Evolutionary conservation across 768 basidiomycete species (phyloP), one percentile per base, ranked within the genome.

Genomic region (Mycena chlorophos): DNA sequence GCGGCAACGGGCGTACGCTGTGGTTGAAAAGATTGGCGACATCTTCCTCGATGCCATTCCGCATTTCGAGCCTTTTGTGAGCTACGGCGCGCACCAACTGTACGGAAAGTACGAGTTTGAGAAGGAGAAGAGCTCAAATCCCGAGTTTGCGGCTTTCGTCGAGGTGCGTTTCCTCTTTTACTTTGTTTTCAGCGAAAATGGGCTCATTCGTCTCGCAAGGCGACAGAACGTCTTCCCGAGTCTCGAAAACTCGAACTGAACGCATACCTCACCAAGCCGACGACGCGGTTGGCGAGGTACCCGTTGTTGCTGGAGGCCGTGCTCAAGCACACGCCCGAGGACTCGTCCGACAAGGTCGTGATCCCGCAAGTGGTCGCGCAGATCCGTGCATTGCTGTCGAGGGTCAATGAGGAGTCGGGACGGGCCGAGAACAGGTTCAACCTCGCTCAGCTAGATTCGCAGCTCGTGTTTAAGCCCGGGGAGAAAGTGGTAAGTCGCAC

Each of bases 81-180:
- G 84, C 29, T 99, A 98, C 65, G 97, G 96, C 40, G 87, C 94
- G 8, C 96, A 98, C 68, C 97, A 99, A 71, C 75, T 98, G 54
- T 98, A 96, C 67, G 97, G 97, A 13, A 99, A 98, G 72, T 98
- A 93, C 69, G 95, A 98, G 73, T 98, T 99, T 70, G 97, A 99
- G 77, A 96, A 92, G 79, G 97, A 98, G 79, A 98, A 98, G 78
- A 86, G 81, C 52, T 81, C 86, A 49, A 99, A 99, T 73, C 83
- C 89, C 4, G 89, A 86, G 13, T 99, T 99, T 73, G 89, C 93
- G 50, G 84, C 85, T 56, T 99, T 98, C 70, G 97, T 98, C 27
- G 97, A 98, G 79, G 94, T 93, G 63, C 50, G 84, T 78, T 34
- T 30, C 34, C 43, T 49, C 16, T n/a, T 28, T 48, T 34, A 42